Percentiles rank a stretch among this genome's conserved stretches.
Conservation (phyloP, 2,329 filamentous ascomycete genomes). For the Lasiodiplodia sp. region DNA sequence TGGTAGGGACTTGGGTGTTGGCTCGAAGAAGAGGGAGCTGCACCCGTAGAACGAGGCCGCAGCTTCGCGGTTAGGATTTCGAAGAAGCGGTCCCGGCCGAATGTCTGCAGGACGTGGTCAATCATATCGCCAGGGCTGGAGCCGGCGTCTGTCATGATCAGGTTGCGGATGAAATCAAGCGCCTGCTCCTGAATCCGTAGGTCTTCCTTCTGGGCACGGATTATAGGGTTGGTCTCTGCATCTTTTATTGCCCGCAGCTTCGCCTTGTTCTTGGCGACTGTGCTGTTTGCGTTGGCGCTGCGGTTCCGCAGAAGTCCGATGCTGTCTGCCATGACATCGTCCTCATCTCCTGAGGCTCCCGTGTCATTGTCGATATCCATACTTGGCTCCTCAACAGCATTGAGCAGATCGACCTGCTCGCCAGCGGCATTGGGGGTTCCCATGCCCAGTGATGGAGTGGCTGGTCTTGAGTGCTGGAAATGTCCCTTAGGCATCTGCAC, state of each 20-base stretch:
- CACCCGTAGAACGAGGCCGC: slow-evolving; percentile 46
- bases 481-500: slow-evolving; percentile 44
- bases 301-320: slow-evolving; percentile 40
- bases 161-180: slow-evolving; percentile 86
- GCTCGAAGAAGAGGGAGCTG: neutral
- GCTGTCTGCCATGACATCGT: slow-evolving; percentile 56
- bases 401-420: slow-evolving; percentile 66
- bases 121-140: slow-evolving; percentile 70
- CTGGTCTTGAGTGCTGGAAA: slow-evolving; percentile 34
- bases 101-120: slow-evolving; percentile 77
- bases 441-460: slow-evolving; percentile 53
- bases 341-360: slow-evolving; percentile 41
- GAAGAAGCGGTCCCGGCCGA: slow-evolving; percentile 81
- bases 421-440: slow-evolving; percentile 66
- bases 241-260: slow-evolving; percentile 61
- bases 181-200: slow-evolving; percentile 89
- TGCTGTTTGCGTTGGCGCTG: slow-evolving; percentile 45
- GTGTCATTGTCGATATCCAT: slow-evolving; percentile 52
- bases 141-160: slow-evolving; percentile 71
- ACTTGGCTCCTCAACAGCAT: slow-evolving; percentile 55
- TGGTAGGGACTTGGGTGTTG: slow-evolving; percentile 25
- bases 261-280: slow-evolving; percentile 45
- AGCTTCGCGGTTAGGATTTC: slow-evolving; percentile 82
- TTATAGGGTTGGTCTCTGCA: slow-evolving; percentile 71
- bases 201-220: slow-evolving; percentile 77